phyloP scores from a whole-genome alignment of 2,329 filamentous ascomycete genomes.

The Monilinia fructigena region DNA sequence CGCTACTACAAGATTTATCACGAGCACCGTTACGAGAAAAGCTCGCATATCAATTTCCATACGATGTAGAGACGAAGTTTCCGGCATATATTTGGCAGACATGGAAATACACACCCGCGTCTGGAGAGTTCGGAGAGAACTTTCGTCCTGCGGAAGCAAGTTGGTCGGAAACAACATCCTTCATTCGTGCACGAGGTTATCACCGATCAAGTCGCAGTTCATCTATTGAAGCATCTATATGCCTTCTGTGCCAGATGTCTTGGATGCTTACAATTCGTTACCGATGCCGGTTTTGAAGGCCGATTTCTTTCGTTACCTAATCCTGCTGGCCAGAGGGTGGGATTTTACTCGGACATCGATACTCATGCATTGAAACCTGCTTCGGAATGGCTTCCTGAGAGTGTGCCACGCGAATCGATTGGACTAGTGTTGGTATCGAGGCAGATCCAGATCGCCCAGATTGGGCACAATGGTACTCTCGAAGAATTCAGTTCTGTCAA shows the following conservation, averaged over 20 bases:
- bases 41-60: conserved; percentile 90
- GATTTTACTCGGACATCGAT: conserved; percentile 91
- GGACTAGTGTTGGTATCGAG: conserved; percentile 93
- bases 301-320: conserved; percentile 69
- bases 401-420: conserved; percentile 72
- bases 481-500: conserved; percentile 96
- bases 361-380: conserved; percentile 82
- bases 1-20: conserved; percentile 55
- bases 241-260: conserved; percentile 75
- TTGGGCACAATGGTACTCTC: conserved; percentile 94
- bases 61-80: conserved; percentile 84
- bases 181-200: conserved; percentile 96
- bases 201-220: conserved; percentile 80
- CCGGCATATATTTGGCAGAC: conserved; percentile 99
- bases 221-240: conserved; percentile 83
- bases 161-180: conserved; percentile 84
- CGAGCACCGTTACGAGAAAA: conserved; percentile 74
- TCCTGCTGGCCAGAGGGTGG: conserved; percentile 75
- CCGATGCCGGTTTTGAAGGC: conserved; percentile 75
- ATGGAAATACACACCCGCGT: conserved; percentile 84
- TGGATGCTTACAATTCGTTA: conserved; percentile 72
- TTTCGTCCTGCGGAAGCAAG: conserved; percentile 84
- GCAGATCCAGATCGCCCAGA: conserved; percentile 90
- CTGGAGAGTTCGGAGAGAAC: conserved; percentile 67
- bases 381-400: conserved; percentile 79